A percentile compares a stretch with the other conserved stretches of the same genome.
These are phyloP conservation scores for Striga hermonthica DNA, from an alignment of 305 asterid genomes.

Conservation along the genomic window DNA sequence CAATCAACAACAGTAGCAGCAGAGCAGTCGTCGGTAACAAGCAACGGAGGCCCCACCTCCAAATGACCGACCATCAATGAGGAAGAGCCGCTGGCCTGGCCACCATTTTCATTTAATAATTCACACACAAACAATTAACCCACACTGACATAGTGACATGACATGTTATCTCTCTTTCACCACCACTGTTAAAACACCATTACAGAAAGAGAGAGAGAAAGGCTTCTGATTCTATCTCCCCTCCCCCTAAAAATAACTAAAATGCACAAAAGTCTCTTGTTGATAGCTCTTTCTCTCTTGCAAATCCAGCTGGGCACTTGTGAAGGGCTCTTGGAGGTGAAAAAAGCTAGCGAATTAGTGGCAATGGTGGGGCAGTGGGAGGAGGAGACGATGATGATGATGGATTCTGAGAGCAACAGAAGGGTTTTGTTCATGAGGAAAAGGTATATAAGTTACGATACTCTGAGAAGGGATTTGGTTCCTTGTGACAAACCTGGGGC, in stretches of 20 bases:
- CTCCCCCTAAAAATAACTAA: neutral
- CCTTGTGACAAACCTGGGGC: constrained; percentile 83
- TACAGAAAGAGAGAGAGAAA: too few species aligned
- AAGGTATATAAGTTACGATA: constrained; percentile 70
- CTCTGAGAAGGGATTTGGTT: constrained; percentile 69
- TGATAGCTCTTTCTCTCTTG: constrained; percentile 23
- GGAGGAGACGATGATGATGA: neutral
- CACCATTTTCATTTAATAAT: too few species aligned
- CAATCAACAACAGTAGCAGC: too few species aligned
- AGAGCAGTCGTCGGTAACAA: too few species aligned
- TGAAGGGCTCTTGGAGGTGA: constrained; percentile 34
- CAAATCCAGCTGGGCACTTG: constrained; percentile 29
- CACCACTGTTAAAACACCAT: too few species aligned
- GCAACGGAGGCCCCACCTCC: too few species aligned
- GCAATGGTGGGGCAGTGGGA: constrained; percentile 23
- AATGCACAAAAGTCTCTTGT: constrained; percentile 41
- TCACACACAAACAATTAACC: too few species aligned
- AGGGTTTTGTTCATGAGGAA: constrained; percentile 56
- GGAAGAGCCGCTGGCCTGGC: too few species aligned
- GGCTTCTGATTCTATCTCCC: too few species aligned
- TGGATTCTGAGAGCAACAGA: constrained; percentile 39
- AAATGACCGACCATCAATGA: too few species aligned
- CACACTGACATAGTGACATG: too few species aligned
- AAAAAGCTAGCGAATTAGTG: constrained; percentile 29
- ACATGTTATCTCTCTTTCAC: too few species aligned